These are phyloP conservation scores for Chimonanthus salicifolius DNA, from an alignment of 164 flowering plant species.

Conservation along the genomic window DNA sequence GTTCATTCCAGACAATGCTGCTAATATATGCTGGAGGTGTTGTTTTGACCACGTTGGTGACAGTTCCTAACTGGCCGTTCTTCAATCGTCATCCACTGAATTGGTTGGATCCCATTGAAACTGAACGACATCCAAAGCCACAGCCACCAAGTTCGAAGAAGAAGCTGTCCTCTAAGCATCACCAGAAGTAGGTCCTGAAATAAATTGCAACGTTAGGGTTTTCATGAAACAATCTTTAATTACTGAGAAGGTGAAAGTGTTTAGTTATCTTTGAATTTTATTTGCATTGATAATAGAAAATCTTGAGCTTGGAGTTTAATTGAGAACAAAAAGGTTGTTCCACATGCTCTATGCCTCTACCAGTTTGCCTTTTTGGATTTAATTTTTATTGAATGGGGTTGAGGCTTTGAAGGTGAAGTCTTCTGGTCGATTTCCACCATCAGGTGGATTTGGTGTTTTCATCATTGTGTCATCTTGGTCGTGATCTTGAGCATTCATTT, in stretches of 20 bases:
- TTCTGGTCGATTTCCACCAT: no score
- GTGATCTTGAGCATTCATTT: no score
- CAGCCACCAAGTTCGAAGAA: constrained; percentile 26
- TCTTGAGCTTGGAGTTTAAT: not conserved
- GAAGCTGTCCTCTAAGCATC: constrained; percentile 51
- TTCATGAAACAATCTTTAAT: not conserved
- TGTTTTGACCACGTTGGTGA: constrained; percentile 56
- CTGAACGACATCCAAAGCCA: constrained; percentile 76
- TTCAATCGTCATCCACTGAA: constrained; percentile 79
- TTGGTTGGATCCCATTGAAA: constrained; percentile 78
- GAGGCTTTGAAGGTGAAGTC: no score
- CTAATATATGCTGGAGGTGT: constrained; percentile 67
- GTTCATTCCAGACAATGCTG: constrained; percentile 75
- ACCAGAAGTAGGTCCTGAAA: constrained; percentile 39
- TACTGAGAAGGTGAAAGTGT: not conserved
- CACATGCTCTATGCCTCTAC: no score
- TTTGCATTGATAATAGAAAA: not conserved
- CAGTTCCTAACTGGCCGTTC: constrained; percentile 90
- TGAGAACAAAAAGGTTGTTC: no score
- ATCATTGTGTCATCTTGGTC: no score
- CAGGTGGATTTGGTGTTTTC: no score
- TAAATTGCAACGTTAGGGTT: not conserved
- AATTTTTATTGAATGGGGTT: not conserved
- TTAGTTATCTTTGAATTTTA: not conserved
- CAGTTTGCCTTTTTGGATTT: not conserved